Conservation (phyloP, 2,329 filamentous ascomycete species). For the Aspergillus hortae region DNA sequence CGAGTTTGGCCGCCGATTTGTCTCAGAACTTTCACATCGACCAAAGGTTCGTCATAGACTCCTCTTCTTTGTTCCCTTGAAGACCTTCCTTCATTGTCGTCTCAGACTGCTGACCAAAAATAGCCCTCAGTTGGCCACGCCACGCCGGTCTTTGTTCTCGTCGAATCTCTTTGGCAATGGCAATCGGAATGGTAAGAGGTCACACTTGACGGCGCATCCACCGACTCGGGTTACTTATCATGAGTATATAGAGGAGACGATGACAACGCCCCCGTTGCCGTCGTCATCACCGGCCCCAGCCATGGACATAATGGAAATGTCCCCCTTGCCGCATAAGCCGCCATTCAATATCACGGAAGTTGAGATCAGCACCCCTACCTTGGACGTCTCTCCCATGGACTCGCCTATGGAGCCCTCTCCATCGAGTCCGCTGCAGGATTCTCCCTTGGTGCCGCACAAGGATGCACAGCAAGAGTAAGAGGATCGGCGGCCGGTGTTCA, state of each 20-base stretch:
- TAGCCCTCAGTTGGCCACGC: conserved; percentile 79
- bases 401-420: conserved; percentile 32
- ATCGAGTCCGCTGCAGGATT: conserved; percentile 39
- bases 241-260: conserved; percentile 56
- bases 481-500: neutral
- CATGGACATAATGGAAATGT: conserved; percentile 86
- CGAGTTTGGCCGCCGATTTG: conserved; percentile 86
- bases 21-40: conserved; percentile 97
- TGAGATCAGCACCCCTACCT: conserved; percentile 70
- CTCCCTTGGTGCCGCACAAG: conserved; percentile 32
- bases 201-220: conserved; percentile 1
- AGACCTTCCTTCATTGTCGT: conserved; percentile 6
- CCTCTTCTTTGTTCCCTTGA: conserved; percentile 13
- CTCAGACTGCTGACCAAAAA: conserved; percentile 38
- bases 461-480: conserved; percentile 35
- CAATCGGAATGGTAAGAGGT: conserved; percentile 55
- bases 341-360: conserved; percentile 62
- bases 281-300: conserved; percentile 74
- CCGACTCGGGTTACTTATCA: conserved; percentile 9
- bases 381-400: conserved; percentile 50
- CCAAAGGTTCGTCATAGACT: conserved; percentile 66
- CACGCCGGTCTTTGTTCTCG: conserved; percentile 80
- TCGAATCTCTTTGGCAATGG: conserved; percentile 61
- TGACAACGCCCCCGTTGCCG: conserved; percentile 79
- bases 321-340: conserved; percentile 83